Evolutionary conservation across 2,329 filamentous ascomycete species (phyloP).

Genomic region (Hymenoscyphus occultus): DNA sequence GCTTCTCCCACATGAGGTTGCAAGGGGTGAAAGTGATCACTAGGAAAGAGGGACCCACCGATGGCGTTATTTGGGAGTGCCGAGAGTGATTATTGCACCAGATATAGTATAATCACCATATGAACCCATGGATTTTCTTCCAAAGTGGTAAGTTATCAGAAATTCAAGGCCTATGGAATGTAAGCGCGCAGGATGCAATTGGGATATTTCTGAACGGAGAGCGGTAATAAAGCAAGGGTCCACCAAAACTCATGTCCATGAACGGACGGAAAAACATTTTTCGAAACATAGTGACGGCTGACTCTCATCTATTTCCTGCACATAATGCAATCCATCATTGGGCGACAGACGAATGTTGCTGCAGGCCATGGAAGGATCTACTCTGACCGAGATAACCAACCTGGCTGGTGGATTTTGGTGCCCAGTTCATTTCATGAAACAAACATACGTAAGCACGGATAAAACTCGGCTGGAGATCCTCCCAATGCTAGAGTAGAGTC

Average conservation of each 20-base stretch:
- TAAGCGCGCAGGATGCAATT: neutral
- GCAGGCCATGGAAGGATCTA: neutral
- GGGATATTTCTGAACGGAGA: conserved; percentile 1
- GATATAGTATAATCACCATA: conserved; percentile 13
- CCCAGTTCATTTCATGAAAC: conserved; percentile 1
- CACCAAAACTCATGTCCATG: neutral
- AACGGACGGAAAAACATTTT: conserved; percentile 13
- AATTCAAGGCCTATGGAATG: conserved; percentile 3
- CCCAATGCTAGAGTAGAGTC: too few relatives aligned
- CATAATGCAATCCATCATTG: neutral
- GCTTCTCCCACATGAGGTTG: neutral
- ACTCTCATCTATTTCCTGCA: conserved; percentile 1
- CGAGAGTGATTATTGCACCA: conserved; percentile 8
- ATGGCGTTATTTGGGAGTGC: neutral
- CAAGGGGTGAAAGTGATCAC: neutral
- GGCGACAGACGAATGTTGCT: neutral
- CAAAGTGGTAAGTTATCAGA: neutral
- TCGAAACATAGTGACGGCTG: conserved; percentile 11
- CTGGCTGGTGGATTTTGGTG: neutral
- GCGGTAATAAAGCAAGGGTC: neutral
- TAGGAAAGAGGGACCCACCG: neutral
- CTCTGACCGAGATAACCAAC: neutral
- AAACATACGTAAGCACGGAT: too few relatives aligned
- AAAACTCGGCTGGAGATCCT: too few relatives aligned
- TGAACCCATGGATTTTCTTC: conserved; percentile 4